Percentiles rank a stretch among this genome's conserved stretches.
phyloP scores from a whole-genome alignment of 2,329 filamentous ascomycete species.

The Neonectria magnoliae region DNA sequence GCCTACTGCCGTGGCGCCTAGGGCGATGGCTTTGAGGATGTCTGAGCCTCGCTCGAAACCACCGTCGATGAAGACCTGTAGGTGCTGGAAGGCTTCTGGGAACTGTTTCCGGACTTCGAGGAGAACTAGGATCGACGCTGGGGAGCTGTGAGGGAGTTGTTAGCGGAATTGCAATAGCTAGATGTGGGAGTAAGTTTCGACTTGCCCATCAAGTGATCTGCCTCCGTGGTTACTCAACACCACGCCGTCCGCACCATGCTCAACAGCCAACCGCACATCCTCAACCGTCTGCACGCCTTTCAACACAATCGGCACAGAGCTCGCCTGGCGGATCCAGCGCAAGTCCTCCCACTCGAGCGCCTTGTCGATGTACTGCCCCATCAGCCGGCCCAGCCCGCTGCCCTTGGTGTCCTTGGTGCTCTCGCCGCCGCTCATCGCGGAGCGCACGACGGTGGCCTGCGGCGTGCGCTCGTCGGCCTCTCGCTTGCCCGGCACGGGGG shows the following conservation, averaged over 20 bases:
- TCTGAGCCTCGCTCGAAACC: conserved; percentile 64
- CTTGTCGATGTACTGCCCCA: conserved; percentile 62
- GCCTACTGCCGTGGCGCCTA: conserved; percentile 64
- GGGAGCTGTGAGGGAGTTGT: conserved; percentile 38
- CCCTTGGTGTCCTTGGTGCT: conserved; percentile 62
- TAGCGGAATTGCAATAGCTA: background rate
- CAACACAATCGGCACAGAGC: conserved; percentile 61
- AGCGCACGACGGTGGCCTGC: conserved; percentile 54
- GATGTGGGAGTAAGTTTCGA: fast-evolving
- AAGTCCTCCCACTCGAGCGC: conserved; percentile 63
- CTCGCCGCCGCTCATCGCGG: conserved; percentile 52
- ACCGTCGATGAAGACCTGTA: conserved; percentile 64
- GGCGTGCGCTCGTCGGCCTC: conserved; percentile 65
- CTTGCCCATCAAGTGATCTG: conserved; percentile 60
- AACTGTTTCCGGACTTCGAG: conserved; percentile 61
- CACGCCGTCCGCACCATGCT: conserved; percentile 62
- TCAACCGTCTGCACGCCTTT: conserved; percentile 67
- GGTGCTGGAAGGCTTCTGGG: conserved; percentile 58
- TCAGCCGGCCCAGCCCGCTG: conserved; percentile 62
- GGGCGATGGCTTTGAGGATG: conserved; percentile 62
- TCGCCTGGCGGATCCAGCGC: conserved; percentile 59
- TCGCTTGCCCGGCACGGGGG: conserved; percentile 65
- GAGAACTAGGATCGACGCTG: conserved; percentile 60
- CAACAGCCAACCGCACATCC: conserved; percentile 61
- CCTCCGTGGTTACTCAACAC: conserved; percentile 69